Conservation (phyloP, 1,139 yeast genomes). For the Blastobotrys serpentis region DNA sequence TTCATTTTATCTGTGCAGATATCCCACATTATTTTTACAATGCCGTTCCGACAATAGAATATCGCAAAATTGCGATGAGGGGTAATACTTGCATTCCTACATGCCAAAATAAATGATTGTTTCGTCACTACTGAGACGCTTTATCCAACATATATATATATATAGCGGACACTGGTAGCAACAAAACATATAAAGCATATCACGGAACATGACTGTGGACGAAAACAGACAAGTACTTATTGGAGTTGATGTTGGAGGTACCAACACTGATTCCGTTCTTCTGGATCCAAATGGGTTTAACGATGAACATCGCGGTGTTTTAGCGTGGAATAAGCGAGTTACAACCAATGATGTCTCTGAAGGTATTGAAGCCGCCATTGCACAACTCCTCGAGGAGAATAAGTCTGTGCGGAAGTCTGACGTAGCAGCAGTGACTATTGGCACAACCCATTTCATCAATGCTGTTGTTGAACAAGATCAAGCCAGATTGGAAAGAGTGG, state of each 20-base stretch:
- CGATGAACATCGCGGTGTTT: constrained; percentile 35
- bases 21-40: no score
- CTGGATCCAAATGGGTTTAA: constrained; percentile 39
- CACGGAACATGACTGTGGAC: constrained; percentile 12
- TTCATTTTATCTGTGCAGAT: no score
- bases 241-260: constrained; percentile 52
- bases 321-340: constrained; percentile 44
- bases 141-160: no score
- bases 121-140: no score
- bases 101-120: no score
- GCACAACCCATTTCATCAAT: constrained; percentile 49
- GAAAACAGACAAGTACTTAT: constrained; percentile 28
- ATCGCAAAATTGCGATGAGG: constrained; percentile 9
- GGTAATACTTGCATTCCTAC: constrained; percentile 1
- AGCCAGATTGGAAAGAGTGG: constrained; percentile 43
- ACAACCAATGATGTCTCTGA: constrained; percentile 47
- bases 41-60: no score
- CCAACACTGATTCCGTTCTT: constrained; percentile 50
- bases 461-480: constrained; percentile 46
- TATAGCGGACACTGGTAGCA: no score
- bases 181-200: no score
- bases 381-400: constrained; percentile 33
- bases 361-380: constrained; percentile 44
- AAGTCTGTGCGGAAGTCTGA: constrained; percentile 30
- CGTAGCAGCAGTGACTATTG: constrained; percentile 43